A percentile compares a stretch with the other conserved stretches of the same genome.
Evolutionary conservation across 176 grass and related monocot genomes (phyloP).

Genomic region (Aegilops umbellulata): DNA sequence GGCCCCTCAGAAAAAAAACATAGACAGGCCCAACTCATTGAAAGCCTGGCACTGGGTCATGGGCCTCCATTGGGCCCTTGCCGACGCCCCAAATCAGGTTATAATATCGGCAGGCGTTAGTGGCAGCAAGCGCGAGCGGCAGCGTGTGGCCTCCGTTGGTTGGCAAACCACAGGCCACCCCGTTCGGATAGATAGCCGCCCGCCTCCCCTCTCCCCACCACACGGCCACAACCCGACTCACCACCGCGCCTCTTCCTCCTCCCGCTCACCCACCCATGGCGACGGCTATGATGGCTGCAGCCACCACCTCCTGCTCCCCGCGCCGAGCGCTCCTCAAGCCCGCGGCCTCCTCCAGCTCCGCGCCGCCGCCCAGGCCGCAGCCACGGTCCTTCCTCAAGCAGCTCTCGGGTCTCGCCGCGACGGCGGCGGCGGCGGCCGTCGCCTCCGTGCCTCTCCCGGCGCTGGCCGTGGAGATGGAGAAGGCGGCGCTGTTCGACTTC

Average conservation of each 20-base stretch:
- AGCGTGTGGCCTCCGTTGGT: slow-evolving; percentile 35
- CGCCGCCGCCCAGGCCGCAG: slow-evolving; percentile 1
- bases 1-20: too few relatives aligned
- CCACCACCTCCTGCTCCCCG: slow-evolving; percentile 48
- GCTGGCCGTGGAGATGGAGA: slow-evolving; percentile 96
- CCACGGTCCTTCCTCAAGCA: background rate
- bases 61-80: background rate
- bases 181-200: slow-evolving; percentile 50
- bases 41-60: background rate
- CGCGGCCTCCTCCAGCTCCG: slow-evolving; percentile 23
- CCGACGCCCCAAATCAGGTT: background rate
- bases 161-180: slow-evolving; percentile 5
- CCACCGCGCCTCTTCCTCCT: background rate
- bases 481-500: slow-evolving; percentile 93
- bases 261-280: slow-evolving; percentile 35
- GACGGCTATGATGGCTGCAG: slow-evolving; percentile 45
- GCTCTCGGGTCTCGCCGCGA: slow-evolving; percentile 40
- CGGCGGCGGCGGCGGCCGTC: slow-evolving; percentile 46
- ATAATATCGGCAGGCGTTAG: slow-evolving; percentile 13
- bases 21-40: too few relatives aligned
- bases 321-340: slow-evolving; percentile 37
- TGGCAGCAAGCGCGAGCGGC: slow-evolving; percentile 25
- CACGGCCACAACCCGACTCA: background rate
- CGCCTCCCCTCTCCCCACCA: background rate
- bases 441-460: slow-evolving; percentile 63